These are phyloP conservation scores for Arthromyces matolae DNA, from an alignment of 768 basidiomycete genomes.

Conservation along the genomic window DNA sequence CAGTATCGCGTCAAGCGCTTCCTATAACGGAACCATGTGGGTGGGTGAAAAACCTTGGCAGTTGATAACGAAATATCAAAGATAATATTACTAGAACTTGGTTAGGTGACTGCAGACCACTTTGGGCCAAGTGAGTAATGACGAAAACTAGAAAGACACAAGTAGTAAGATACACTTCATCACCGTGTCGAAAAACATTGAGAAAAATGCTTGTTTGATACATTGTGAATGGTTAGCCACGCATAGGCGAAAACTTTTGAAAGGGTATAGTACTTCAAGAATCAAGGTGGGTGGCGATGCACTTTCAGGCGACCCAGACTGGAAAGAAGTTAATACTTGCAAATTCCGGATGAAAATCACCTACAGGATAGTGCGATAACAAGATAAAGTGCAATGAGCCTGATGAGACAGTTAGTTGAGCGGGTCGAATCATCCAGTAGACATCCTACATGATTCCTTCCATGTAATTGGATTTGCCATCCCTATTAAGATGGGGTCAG, in stretches of 20 bases:
- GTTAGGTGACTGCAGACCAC: not conserved
- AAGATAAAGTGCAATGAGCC: constrained; percentile 64
- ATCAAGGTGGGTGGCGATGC: not conserved
- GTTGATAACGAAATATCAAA: not conserved
- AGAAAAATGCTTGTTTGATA: not conserved
- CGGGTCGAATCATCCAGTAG: not conserved
- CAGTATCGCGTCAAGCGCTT: not conserved
- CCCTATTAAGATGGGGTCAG: constrained; percentile 35
- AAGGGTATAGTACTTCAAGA: not conserved
- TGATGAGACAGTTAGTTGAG: constrained; percentile 16
- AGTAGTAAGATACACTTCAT: constrained; percentile 2
- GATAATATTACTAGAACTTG: too few relatives aligned
- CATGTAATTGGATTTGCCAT: constrained; percentile 89
- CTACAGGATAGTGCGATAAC: constrained; percentile 79
- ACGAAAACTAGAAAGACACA: not conserved
- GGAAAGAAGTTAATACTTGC: not conserved
- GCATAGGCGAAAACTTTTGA: not conserved
- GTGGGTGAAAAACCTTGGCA: not conserved
- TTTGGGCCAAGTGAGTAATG: not conserved
- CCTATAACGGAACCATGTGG: not conserved
- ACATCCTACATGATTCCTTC: constrained; percentile 74
- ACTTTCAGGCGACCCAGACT: constrained; percentile 32
- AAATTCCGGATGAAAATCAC: constrained; percentile 25
- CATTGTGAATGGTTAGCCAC: not conserved
- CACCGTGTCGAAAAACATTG: too few relatives aligned